Conservation (phyloP, 2,329 filamentous ascomycete species). For the Diaporthe citri region DNA sequence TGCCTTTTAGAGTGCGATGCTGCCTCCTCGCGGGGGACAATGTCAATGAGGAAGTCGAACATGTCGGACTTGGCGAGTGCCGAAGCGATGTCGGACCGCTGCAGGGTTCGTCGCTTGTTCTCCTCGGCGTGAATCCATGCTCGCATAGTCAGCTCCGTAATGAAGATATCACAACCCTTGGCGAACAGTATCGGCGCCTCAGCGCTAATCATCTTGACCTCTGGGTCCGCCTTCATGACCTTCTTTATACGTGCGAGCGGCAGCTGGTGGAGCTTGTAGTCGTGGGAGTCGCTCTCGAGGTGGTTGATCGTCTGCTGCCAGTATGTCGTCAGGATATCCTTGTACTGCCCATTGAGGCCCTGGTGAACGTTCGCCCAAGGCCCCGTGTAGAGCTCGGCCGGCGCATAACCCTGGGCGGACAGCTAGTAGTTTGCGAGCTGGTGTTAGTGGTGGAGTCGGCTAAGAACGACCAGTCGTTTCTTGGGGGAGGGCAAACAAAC, state of each 20-base stretch:
- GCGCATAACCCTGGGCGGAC: slow-evolving; percentile 87
- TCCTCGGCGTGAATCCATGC: slow-evolving; percentile 99
- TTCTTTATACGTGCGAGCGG: slow-evolving; percentile 99
- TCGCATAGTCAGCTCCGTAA: slow-evolving; percentile 98
- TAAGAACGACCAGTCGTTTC: neutral
- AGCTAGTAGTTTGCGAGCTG: slow-evolving; percentile 66
- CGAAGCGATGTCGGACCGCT: slow-evolving; percentile 95
- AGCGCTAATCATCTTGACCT: slow-evolving; percentile 99
- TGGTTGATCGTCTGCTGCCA: slow-evolving; percentile 99
- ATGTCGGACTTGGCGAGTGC: slow-evolving; percentile 98
- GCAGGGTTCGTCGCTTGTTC: slow-evolving; percentile 95
- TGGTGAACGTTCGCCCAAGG: slow-evolving; percentile 98
- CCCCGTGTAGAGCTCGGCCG: slow-evolving; percentile 93
- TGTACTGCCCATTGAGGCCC: slow-evolving; percentile 90
- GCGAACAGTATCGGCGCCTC: slow-evolving; percentile 98
- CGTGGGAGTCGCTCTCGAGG: slow-evolving; percentile 93
- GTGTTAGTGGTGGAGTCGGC: slow-evolving; percentile 31
- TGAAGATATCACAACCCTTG: slow-evolving; percentile 99
- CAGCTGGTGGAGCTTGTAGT: slow-evolving; percentile 98
- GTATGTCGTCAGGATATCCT: slow-evolving; percentile 97
- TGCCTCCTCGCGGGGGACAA: slow-evolving; percentile 95
- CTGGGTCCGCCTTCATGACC: slow-evolving; percentile 99
- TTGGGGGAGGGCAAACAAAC: slow-evolving; percentile 60
- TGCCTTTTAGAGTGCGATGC: slow-evolving; percentile 85
- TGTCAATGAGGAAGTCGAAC: slow-evolving; percentile 99